Percentiles rank a stretch among this genome's conserved stretches.
Conservation (phyloP, 139 green algal species). For the Ettlia oleoabundans region DNA sequence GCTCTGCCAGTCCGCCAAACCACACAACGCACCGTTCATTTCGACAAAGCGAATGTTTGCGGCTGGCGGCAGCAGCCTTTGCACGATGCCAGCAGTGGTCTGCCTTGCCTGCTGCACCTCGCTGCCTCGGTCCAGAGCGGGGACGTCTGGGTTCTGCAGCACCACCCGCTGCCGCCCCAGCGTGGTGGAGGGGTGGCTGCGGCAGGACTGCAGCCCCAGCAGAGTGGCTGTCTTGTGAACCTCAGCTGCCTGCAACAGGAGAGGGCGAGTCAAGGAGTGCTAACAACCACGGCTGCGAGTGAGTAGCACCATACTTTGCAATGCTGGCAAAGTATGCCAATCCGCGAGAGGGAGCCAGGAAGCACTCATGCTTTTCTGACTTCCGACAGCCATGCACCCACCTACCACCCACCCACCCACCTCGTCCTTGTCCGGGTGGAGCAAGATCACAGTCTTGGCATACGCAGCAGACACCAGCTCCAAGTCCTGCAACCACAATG, state of each 20-base stretch:
- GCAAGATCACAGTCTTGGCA: constrained; percentile 34
- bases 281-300: too few species aligned
- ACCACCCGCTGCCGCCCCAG: constrained; percentile 26
- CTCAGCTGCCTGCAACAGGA: constrained; percentile 10
- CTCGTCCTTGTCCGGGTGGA: constrained; percentile 36
- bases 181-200: constrained; percentile 27
- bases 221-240: constrained; percentile 28
- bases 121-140: neutral
- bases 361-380: too few species aligned
- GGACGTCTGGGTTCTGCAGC: constrained; percentile 20
- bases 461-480: constrained; percentile 30
- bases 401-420: neutral
- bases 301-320: too few species aligned
- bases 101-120: neutral
- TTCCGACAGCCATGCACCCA: too few species aligned
- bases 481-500: too few species aligned
- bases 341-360: too few species aligned
- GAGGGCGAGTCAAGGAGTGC: too few species aligned
- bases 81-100: neutral
- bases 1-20: too few species aligned
- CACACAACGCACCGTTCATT: constrained; percentile 1
- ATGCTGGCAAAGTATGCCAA: too few species aligned
- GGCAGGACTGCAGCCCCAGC: constrained; percentile 25
- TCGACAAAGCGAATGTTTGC: constrained; percentile 15
- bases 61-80: neutral